phyloP scores from a whole-genome alignment of 495 filamentous ascomycete genomes.

The Lentithecium fluviatile region DNA sequence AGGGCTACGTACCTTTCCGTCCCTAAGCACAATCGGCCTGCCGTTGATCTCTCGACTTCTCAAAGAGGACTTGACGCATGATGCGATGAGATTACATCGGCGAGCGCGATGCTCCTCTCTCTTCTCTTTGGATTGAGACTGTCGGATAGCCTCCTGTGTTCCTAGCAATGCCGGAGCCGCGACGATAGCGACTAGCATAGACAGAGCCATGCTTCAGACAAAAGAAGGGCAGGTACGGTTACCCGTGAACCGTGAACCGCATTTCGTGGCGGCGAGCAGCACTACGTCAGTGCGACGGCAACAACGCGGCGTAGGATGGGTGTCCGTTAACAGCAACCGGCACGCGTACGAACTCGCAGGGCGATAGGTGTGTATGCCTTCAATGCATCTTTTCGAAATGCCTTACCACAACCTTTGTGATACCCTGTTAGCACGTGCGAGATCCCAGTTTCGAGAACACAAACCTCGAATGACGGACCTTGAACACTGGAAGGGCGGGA shows the following conservation, averaged over 20 bases:
- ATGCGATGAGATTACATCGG: slow-evolving; percentile 38
- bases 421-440: no score
- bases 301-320: no score
- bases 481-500: no score
- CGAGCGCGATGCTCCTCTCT: slow-evolving; percentile 42
- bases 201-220: slow-evolving; percentile 34
- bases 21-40: slow-evolving; percentile 36
- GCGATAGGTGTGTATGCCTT: no score
- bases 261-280: background rate
- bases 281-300: background rate
- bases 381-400: no score
- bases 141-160: slow-evolving; percentile 41
- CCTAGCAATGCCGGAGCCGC: slow-evolving; percentile 39
- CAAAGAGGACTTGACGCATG: slow-evolving; percentile 34
- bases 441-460: no score
- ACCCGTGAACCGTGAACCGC: background rate
- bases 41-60: slow-evolving; percentile 37
- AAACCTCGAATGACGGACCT: no score
- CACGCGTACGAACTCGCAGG: no score
- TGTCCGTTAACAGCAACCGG: no score
- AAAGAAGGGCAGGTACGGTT: background rate
- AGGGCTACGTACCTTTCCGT: slow-evolving; percentile 29
- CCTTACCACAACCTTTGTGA: no score
- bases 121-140: slow-evolving; percentile 38
- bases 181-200: slow-evolving; percentile 35